Evolutionary conservation across 2,329 filamentous ascomycete species (phyloP), one percentile per base, ranked within the genome.

Genomic region (Aspergillus aculeatus): DNA sequence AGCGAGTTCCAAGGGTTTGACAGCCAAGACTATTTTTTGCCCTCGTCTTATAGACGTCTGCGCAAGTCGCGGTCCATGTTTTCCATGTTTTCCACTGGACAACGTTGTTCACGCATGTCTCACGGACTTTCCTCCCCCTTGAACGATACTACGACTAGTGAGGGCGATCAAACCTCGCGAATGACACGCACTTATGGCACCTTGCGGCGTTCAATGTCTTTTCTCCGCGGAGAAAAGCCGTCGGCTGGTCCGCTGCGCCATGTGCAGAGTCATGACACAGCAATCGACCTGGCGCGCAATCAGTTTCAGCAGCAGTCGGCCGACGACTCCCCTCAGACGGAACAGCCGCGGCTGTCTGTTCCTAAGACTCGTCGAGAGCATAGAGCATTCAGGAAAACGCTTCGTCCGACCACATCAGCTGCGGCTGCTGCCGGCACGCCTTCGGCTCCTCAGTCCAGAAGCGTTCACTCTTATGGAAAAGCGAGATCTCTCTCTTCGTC

Each of bases 21-120:
- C 62, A 70, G 72, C 23, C 68, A 71, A 7, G 71, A 76, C 49
- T 69, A 74, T 32, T 77, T 77, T 19, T 62, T 73, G 49, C 79
- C 79, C 26, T 82, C 80, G 4, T 81, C 80, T 1, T 81, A 80
- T 61, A 75, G 78, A 24, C 77, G 73, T 54, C 70, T 82, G 31
- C 77, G 77, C 32, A 81, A 78, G 62, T 73, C 80, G 7, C 78
- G 75, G 59, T 82, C 80, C n/a, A 78, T 81, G 78, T 79, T 80
- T 57, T 82, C 80, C n/a, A 78, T 81, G 78, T 79, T 80, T 57
- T 74, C 74, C 6, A 74, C 78, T 2, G 70, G 74, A 54, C 73
- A 71, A 35, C 69, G 73, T 32, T 61, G 71, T 16, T 68, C 71
- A 4, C 68, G 66, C 23, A 53, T 60, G 5, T 16, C 61, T 24